Percentiles rank a stretch among this genome's conserved stretches.
These are phyloP conservation scores for Vanrija sp. DNA, from an alignment of 1,284 basidiomycete genomes.

Conservation along the genomic window DNA sequence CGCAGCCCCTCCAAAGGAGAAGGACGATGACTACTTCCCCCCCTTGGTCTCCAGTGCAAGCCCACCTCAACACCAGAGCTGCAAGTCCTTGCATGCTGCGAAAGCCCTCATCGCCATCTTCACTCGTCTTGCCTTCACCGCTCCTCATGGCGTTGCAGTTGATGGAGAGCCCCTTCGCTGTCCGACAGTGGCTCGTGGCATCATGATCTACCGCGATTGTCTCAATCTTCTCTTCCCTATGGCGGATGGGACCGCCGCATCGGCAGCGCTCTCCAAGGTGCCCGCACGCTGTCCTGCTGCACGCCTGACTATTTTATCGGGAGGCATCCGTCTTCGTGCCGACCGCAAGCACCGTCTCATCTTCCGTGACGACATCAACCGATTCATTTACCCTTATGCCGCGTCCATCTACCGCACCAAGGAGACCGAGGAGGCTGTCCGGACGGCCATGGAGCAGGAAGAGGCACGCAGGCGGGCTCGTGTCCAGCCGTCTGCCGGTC, in stretches of 20 bases:
- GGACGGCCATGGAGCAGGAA: constrained; percentile 30
- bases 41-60: not conserved
- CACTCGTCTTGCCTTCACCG: constrained; percentile 47
- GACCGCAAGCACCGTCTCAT: constrained; percentile 88
- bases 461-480: constrained; percentile 22
- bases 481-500: not conserved
- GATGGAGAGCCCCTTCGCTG: constrained; percentile 33
- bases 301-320: constrained; percentile 73
- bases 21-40: constrained; percentile 6
- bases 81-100: constrained; percentile 46
- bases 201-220: constrained; percentile 51
- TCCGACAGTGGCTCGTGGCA: constrained; percentile 49
- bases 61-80: constrained; percentile 26
- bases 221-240: constrained; percentile 48
- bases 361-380: constrained; percentile 55
- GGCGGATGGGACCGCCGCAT: constrained; percentile 20
- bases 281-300: constrained; percentile 57
- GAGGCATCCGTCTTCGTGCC: constrained; percentile 81
- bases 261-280: constrained; percentile 21
- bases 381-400: constrained; percentile 43
- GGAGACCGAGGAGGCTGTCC: constrained; percentile 34
- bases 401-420: constrained; percentile 45
- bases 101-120: constrained; percentile 52
- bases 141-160: constrained; percentile 17
- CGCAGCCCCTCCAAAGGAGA: not conserved